Conservation (phyloP, 2,329 filamentous ascomycete genomes). For the Bipolaris victoriae region DNA sequence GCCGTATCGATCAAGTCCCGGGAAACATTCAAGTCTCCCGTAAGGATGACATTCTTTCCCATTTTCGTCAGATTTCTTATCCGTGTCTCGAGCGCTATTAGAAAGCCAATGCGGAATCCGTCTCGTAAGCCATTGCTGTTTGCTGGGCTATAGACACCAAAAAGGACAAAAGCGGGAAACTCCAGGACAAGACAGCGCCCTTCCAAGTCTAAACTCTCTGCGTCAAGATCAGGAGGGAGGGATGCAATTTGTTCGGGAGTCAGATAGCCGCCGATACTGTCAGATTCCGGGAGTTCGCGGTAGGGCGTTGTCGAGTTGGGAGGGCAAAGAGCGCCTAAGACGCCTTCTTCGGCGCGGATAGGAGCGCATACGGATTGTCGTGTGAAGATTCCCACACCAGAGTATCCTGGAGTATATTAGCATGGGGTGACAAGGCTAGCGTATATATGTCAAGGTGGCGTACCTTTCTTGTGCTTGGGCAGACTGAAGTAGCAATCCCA, state of each 20-base stretch:
- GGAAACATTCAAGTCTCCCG: constrained; percentile 87
- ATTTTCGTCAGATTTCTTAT: constrained; percentile 80
- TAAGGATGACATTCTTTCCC: constrained; percentile 84
- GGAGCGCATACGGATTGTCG: constrained; percentile 84
- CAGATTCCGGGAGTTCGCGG: constrained; percentile 72
- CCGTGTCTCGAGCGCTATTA: constrained; percentile 79
- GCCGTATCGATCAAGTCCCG: constrained; percentile 75
- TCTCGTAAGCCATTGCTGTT: constrained; percentile 83
- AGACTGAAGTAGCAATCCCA: constrained; percentile 98
- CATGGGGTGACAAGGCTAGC: constrained; percentile 8
- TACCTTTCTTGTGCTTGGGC: constrained; percentile 91
- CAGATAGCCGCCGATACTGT: constrained; percentile 90
- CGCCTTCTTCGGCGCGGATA: constrained; percentile 90
- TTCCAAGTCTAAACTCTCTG: constrained; percentile 80
- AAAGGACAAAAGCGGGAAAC: constrained; percentile 91
- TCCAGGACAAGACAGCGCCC: constrained; percentile 90
- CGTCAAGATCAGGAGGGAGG: constrained; percentile 62
- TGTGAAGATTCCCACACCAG: constrained; percentile 93
- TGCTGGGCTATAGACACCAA: constrained; percentile 91
- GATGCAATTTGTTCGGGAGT: constrained; percentile 68
- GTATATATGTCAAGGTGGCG: neutral
- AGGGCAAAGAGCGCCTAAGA: constrained; percentile 78
- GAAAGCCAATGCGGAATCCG: constrained; percentile 80
- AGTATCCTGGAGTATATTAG: constrained; percentile 71
- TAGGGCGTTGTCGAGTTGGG: constrained; percentile 75